A percentile compares a stretch with the other conserved stretches of the same genome.
Evolutionary conservation across 192 early-diverging fungal species (phyloP).

Genomic region (Entophlyctis luteolus): DNA sequence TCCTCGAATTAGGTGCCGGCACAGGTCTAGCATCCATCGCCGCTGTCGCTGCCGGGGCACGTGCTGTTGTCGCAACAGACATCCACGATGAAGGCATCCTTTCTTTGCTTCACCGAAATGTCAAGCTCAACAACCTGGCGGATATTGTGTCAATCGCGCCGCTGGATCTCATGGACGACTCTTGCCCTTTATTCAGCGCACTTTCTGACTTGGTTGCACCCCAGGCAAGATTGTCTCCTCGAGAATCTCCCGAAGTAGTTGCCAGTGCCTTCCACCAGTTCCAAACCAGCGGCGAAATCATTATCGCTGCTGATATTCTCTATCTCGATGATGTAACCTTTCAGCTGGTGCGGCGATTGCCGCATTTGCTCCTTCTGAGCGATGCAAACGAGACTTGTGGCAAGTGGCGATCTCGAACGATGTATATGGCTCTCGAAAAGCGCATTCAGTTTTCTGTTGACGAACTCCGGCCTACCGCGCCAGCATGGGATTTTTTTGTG

Average conservation of each 20-base stretch:
- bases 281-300: background rate
- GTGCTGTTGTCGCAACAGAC: conserved; percentile 28
- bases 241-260: too few relatives aligned
- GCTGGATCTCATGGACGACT: conserved; percentile 26
- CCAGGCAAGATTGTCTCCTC: background rate
- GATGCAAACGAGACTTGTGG: background rate
- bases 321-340: conserved; percentile 34
- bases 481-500: conserved; percentile 34
- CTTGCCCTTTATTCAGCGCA: conserved; percentile 8
- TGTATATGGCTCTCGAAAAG: conserved; percentile 34
- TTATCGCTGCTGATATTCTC: conserved; percentile 35
- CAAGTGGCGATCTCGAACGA: conserved; percentile 7
- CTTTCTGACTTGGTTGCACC: background rate
- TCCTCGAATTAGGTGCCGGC: conserved; percentile 34
- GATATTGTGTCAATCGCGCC: background rate
- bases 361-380: conserved; percentile 5
- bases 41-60: background rate
- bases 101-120: conserved; percentile 15
- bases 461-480: conserved; percentile 21
- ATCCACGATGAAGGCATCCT: background rate
- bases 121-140: background rate
- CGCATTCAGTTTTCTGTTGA: conserved; percentile 27
- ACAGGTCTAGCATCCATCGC: conserved; percentile 23
- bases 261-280: background rate
- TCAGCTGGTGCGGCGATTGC: conserved; percentile 28